These are phyloP conservation scores for Digitaria exilis DNA, from an alignment of 202 grass and related monocot genomes.

Conservation along the genomic window DNA sequence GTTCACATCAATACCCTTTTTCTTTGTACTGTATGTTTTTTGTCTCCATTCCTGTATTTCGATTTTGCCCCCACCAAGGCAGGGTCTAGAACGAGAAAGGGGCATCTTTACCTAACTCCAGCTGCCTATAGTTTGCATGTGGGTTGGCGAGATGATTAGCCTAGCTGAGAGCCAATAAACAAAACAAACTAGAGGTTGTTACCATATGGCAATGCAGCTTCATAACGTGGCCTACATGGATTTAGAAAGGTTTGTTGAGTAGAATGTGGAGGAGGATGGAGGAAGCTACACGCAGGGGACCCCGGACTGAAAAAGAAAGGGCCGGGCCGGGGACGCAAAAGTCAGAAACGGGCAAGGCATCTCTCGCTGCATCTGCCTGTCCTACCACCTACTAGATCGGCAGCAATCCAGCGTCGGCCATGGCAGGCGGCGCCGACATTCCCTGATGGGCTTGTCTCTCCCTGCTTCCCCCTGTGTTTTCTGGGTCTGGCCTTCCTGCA, in stretches of 20 bases:
- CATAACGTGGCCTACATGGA: neutral
- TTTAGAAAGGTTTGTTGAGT: neutral
- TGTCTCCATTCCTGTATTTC: neutral
- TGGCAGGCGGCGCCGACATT: slow-evolving; percentile 39
- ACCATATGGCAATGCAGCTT: slow-evolving; percentile 1
- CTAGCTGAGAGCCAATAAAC: neutral
- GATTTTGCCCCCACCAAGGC: neutral
- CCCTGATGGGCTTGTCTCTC: slow-evolving; percentile 27
- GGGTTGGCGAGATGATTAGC: slow-evolving; percentile 47
- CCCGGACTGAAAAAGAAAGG: neutral
- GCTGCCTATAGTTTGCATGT: slow-evolving; percentile 20
- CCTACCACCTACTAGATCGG: neutral
- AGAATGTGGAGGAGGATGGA: slow-evolving; percentile 10
- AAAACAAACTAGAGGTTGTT: neutral
- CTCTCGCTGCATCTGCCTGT: neutral
- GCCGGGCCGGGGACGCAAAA: neutral
- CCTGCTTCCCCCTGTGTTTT: neutral
- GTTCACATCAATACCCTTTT: neutral
- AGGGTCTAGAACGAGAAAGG: neutral
- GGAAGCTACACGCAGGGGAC: neutral
- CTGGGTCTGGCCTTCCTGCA: neutral
- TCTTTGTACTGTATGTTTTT: neutral
- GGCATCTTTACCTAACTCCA: slow-evolving; percentile 38
- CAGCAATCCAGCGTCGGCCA: neutral
- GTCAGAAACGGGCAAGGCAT: slow-evolving; percentile 42